These are phyloP conservation scores for Beauveria sp. DNA, from an alignment of 2,329 filamentous ascomycete species.

Conservation along the genomic window DNA sequence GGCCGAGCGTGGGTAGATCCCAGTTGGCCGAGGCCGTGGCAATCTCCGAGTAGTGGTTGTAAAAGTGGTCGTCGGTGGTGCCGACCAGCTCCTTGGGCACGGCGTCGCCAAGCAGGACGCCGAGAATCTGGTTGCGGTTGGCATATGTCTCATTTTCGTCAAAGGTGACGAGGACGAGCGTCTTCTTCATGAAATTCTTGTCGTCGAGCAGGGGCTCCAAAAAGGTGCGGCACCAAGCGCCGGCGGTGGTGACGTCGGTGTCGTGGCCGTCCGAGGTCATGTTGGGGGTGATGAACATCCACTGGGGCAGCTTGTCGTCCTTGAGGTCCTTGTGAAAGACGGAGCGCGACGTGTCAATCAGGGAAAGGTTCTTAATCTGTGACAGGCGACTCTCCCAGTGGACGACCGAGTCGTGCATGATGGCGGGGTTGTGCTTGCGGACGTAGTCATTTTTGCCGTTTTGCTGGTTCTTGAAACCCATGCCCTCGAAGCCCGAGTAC, in stretches of 20 bases:
- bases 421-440: slow-evolving; percentile 67
- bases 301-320: slow-evolving; percentile 58
- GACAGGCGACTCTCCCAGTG: slow-evolving; percentile 51
- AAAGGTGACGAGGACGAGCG: slow-evolving; percentile 68
- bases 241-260: slow-evolving; percentile 59
- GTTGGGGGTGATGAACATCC: slow-evolving; percentile 65
- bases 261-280: slow-evolving; percentile 75
- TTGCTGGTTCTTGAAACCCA: slow-evolving; percentile 53
- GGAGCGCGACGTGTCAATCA: slow-evolving; percentile 33
- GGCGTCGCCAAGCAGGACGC: slow-evolving; percentile 67
- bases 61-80: slow-evolving; percentile 61
- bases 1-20: slow-evolving; percentile 60
- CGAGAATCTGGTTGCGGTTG: slow-evolving; percentile 60
- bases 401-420: slow-evolving; percentile 60
- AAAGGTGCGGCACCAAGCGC: slow-evolving; percentile 60
- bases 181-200: slow-evolving; percentile 65
- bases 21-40: slow-evolving; percentile 64
- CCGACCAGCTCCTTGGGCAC: slow-evolving; percentile 57
- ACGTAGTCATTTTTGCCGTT: slow-evolving; percentile 69
- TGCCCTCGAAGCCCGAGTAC: slow-evolving; percentile 64
- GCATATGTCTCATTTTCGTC: slow-evolving; percentile 70
- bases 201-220: slow-evolving; percentile 63
- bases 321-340: slow-evolving; percentile 61
- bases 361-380: slow-evolving; percentile 63
- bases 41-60: slow-evolving; percentile 65